Conservation (phyloP, 1,284 basidiomycete genomes). For the Ustilago trichophora region DNA sequence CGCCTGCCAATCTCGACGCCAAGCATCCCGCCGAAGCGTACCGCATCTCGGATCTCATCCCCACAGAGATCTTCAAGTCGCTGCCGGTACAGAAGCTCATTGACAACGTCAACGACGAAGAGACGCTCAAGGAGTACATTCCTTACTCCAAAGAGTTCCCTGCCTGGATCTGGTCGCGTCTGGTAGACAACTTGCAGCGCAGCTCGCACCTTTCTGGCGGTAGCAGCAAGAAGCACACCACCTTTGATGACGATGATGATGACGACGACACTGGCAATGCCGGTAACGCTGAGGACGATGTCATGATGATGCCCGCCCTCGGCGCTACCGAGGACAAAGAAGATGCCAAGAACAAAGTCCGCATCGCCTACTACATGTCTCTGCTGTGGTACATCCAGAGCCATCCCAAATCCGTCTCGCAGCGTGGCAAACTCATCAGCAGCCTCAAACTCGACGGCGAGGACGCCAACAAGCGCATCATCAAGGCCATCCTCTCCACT, state of each 20-base stretch:
- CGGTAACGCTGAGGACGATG: slow-evolving; percentile 5
- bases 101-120: slow-evolving; percentile 25
- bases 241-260: slow-evolving; percentile 31
- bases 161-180: slow-evolving; percentile 35
- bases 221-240: slow-evolving; percentile 23
- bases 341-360: slow-evolving; percentile 41
- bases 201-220: slow-evolving; percentile 30
- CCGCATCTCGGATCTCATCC: slow-evolving; percentile 54
- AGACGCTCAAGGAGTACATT: slow-evolving; percentile 28
- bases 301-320: slow-evolving; percentile 39
- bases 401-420: slow-evolving; percentile 36
- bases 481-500: slow-evolving; percentile 25
- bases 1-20: slow-evolving; percentile 56
- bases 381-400: slow-evolving; percentile 33
- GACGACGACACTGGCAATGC: slow-evolving; percentile 9
- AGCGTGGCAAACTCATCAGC: slow-evolving; percentile 28
- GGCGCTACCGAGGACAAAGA: slow-evolving; percentile 45
- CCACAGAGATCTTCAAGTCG: slow-evolving; percentile 38
- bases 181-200: slow-evolving; percentile 43
- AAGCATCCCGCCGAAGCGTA: slow-evolving; percentile 59
- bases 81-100: slow-evolving; percentile 50
- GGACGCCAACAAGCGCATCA: slow-evolving; percentile 38
- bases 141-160: slow-evolving; percentile 42
- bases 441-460: slow-evolving; percentile 39
- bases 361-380: slow-evolving; percentile 47